A percentile compares a stretch with the other conserved stretches of the same genome.
Evolutionary conservation across 345 rosid species (phyloP).

Genomic region (Kernera saxatilis): DNA sequence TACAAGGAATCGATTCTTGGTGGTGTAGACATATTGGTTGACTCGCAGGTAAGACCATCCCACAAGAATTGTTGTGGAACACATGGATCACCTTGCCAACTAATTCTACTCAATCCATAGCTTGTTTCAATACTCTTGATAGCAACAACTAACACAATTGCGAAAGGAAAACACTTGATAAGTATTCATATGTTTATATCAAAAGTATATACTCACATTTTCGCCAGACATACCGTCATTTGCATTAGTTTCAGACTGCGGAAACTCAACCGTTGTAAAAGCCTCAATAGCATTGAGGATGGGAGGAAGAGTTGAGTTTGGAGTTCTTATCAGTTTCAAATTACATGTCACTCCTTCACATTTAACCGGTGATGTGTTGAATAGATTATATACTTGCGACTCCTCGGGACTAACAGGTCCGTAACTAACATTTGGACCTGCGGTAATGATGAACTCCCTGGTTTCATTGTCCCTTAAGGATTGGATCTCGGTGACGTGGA

Average conservation of each 20-base stretch:
- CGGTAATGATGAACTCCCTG: constrained; percentile 19
- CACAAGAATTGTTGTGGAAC: constrained; percentile 38
- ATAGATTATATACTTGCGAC: neutral
- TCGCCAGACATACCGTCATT: constrained; percentile 2
- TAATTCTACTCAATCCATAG: constrained; percentile 28
- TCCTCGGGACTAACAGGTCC: constrained; percentile 18
- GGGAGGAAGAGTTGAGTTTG: constrained; percentile 28
- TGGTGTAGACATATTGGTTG: constrained; percentile 18
- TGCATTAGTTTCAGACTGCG: constrained; percentile 14
- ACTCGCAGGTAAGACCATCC: constrained; percentile 48
- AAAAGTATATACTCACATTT: neutral
- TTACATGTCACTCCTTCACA: constrained; percentile 3
- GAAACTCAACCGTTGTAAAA: constrained; percentile 4
- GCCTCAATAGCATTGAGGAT: constrained; percentile 27
- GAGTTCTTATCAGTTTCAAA: constrained; percentile 17
- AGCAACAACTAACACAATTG: constrained; percentile 32
- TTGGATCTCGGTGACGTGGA: constrained; percentile 21
- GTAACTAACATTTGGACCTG: constrained; percentile 12
- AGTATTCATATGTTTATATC: neutral
- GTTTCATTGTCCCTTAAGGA: neutral
- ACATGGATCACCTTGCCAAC: constrained; percentile 77
- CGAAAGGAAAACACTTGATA: neutral
- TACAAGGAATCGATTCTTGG: constrained; percentile 32
- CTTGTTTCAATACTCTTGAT: constrained; percentile 34
- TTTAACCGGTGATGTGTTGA: neutral